These are phyloP conservation scores for Suhomyces faveliae DNA, from an alignment of 805 yeast genomes.

Conservation along the genomic window DNA sequence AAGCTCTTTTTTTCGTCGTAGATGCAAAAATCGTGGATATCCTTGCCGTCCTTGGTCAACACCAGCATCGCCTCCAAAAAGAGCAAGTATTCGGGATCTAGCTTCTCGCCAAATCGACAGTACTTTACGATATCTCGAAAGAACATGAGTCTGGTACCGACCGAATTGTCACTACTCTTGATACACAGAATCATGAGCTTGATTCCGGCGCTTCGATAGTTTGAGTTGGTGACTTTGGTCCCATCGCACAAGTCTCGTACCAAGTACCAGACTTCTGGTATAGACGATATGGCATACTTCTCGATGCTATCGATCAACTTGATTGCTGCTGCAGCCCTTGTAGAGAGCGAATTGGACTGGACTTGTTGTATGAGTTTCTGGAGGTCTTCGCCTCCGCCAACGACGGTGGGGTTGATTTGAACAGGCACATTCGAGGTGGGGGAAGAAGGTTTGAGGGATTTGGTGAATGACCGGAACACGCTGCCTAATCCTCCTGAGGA, in stretches of 20 bases:
- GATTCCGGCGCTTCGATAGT: conserved; percentile 46
- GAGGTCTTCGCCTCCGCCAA: conserved; percentile 45
- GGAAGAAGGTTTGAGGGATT: conserved; percentile 32
- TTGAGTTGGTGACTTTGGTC: conserved; percentile 28
- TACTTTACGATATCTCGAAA: conserved; percentile 55
- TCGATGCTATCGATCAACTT: conserved; percentile 50
- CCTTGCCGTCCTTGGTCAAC: conserved; percentile 53
- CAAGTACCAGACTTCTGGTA: conserved; percentile 76
- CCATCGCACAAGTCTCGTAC: conserved; percentile 51
- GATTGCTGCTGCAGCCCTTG: conserved; percentile 50
- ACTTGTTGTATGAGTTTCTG: conserved; percentile 39
- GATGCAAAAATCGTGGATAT: conserved; percentile 50
- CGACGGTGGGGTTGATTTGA: conserved; percentile 41
- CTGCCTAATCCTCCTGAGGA: conserved; percentile 36
- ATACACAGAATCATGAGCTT: conserved; percentile 57
- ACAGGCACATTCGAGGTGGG: conserved; percentile 29
- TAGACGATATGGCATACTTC: conserved; percentile 52
- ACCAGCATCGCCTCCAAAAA: conserved; percentile 47
- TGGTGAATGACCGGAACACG: conserved; percentile 40
- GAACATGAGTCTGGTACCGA: conserved; percentile 51
- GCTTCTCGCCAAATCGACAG: conserved; percentile 29
- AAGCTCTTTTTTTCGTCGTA: conserved; percentile 35
- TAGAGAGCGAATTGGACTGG: conserved; percentile 32
- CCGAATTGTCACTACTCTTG: conserved; percentile 48
- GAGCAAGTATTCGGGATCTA: conserved; percentile 52